These are phyloP conservation scores for Musa balbisiana DNA, from an alignment of 202 grass and related monocot genomes.

Conservation along the genomic window DNA sequence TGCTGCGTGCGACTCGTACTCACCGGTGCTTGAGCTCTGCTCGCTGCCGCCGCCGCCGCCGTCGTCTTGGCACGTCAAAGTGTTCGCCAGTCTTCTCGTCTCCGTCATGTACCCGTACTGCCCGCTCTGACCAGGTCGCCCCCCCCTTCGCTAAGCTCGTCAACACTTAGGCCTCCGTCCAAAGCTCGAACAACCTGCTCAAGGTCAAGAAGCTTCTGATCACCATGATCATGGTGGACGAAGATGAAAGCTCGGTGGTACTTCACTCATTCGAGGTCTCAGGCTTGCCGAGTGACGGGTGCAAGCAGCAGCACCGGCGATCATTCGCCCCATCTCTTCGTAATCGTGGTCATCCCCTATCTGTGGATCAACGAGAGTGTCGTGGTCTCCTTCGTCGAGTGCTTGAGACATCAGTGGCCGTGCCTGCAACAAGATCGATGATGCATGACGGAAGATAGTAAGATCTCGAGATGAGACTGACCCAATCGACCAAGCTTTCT, in stretches of 20 bases:
- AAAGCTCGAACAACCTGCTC: slow-evolving; percentile 49
- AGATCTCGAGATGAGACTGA: slow-evolving; percentile 24
- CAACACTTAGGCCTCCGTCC: slow-evolving; percentile 51
- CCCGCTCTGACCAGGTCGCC: slow-evolving; percentile 52
- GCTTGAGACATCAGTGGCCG: slow-evolving; percentile 52
- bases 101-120: too few species aligned
- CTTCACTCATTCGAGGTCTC: slow-evolving; percentile 72
- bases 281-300: slow-evolving; percentile 40
- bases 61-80: too few species aligned
- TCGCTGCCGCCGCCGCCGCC: too few species aligned
- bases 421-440: slow-evolving; percentile 32
- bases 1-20: too few species aligned
- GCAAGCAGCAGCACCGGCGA: slow-evolving; percentile 61
- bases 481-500: slow-evolving; percentile 79
- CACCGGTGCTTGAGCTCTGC: too few species aligned
- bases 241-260: slow-evolving; percentile 3
- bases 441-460: background rate
- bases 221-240: background rate
- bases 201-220: background rate
- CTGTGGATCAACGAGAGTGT: slow-evolving; percentile 56
- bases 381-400: slow-evolving; percentile 48
- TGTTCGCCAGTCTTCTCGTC: too few species aligned
- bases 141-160: slow-evolving; percentile 50
- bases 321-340: slow-evolving; percentile 69
- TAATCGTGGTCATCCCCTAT: slow-evolving; percentile 41